A percentile compares a stretch with the other conserved stretches of the same genome.
Conservation (phyloP, 192 early-diverging fungal species). For the Chytriomyces confervae region DNA sequence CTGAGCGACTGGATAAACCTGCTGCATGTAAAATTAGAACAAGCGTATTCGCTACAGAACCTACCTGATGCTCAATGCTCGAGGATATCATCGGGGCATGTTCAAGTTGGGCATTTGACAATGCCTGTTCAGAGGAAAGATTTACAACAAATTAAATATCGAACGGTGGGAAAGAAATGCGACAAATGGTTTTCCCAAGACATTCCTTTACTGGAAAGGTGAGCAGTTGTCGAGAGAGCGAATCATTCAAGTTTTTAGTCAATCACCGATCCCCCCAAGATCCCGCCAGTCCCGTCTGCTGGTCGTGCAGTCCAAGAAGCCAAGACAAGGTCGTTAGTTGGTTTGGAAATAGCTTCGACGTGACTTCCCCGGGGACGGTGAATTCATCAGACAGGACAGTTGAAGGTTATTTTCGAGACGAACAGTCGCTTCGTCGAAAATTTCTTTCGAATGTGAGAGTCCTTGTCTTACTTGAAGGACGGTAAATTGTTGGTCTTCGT, state of each 20-base stretch:
- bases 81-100: too few relatives aligned
- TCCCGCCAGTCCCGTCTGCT: conserved; percentile 85
- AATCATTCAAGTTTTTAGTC: conserved; percentile 51
- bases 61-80: too few relatives aligned
- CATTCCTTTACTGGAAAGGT: too few relatives aligned
- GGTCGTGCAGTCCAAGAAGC: conserved; percentile 87
- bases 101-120: too few relatives aligned
- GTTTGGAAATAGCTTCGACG: conserved; percentile 82
- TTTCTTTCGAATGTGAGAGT: conserved; percentile 55
- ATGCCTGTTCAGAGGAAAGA: too few relatives aligned
- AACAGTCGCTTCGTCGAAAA: background rate
- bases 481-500: background rate
- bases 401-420: background rate
- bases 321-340: conserved; percentile 85
- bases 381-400: conserved; percentile 4
- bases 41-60: too few relatives aligned
- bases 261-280: conserved; percentile 91
- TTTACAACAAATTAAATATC: too few relatives aligned
- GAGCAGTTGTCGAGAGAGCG: conserved; percentile 9
- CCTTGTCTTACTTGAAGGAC: conserved; percentile 50
- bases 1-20: too few relatives aligned
- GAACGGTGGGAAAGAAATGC: conserved; percentile 69
- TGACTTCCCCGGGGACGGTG: conserved; percentile 81
- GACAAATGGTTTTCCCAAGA: conserved; percentile 91
- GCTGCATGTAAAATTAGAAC: too few relatives aligned